Base-by-base conservation (phyloP, 108 stramenopile species). In the Nitzschia sp. region DNA sequence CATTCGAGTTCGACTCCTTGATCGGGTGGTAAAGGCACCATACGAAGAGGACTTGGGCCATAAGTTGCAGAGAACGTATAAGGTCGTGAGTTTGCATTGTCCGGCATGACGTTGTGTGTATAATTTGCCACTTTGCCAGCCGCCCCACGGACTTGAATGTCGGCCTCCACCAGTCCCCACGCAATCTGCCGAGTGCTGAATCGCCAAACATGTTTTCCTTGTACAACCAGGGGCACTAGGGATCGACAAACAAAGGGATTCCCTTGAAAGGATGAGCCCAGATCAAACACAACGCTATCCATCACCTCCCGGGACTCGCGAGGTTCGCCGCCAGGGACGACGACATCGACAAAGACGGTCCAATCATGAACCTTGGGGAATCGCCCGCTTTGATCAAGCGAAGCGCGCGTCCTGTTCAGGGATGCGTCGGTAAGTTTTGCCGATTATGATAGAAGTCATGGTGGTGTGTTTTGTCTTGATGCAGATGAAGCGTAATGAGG, bases 111-210 rank as follows among this genome's bases (percentile, higher is more conserved):
- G 19, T 79, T 31, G 45, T 71, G 67, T 13, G 59, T 38, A 13
- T 66, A 35, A 30, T 65, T 28, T 2, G 19, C 15, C 1, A 29
- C 56, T 11, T 62, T 72, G 2, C 85, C 85, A 27, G 80, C 82
- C 13, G 53, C 35, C n/a, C 85, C 85, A 49, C 69, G 70, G 45
- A 87, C 66, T 13, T 47, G 73, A 54, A 87, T 82, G 18, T 34
- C 64, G 27, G 74, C 82, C 34, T 68, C 38, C 5, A 76, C 64
- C 1, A 13, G 3, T 15, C 82, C 85, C 38, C 77, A 80, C 3
- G 74, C 71, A 46, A 74, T 75, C 66, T 86, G 85, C n/a, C 75
- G 59, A 18, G 85, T 83, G n/a, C 51, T 61, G 46, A 86, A 86
- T 2, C 79, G 55, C 67, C 56, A 63, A 38, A 58, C 35, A 61